These are phyloP conservation scores for Hymenoscyphus linearis DNA, from an alignment of 2,329 filamentous ascomycete genomes.

Conservation along the genomic window DNA sequence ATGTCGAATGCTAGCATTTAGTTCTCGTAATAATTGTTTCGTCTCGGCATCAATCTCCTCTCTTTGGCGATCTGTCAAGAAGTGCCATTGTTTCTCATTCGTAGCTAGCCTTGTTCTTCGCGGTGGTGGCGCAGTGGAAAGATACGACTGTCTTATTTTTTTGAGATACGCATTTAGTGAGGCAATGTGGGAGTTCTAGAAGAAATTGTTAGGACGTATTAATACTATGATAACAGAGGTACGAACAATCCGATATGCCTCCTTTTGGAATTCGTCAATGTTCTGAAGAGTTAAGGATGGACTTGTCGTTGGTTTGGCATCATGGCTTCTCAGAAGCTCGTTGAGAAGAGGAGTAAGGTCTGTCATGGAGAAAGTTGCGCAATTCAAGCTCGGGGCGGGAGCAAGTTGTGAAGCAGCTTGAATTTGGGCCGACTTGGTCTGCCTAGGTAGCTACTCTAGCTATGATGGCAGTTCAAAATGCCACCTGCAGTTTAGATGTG, in stretches of 20 bases:
- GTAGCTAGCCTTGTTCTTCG: conserved; percentile 35
- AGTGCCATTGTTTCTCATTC: conserved; percentile 27
- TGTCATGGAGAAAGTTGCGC: conserved; percentile 36
- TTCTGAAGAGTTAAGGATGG: conserved; percentile 37
- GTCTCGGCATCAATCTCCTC: conserved; percentile 85
- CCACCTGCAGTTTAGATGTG: not conserved
- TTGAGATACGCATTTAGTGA: conserved; percentile 76
- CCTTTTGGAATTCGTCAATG: conserved; percentile 84
- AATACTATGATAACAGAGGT: conserved; percentile 14
- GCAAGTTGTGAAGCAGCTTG: not conserved
- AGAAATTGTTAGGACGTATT: conserved; percentile 14
- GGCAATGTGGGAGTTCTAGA: conserved; percentile 76
- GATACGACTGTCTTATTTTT: conserved; percentile 82
- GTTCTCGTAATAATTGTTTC: conserved; percentile 76
- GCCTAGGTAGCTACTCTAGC: no score
- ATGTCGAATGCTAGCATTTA: conserved; percentile 74
- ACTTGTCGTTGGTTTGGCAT: conserved; percentile 42
- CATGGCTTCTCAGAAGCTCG: conserved; percentile 56
- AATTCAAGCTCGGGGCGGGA: not conserved
- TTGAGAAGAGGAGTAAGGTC: conserved; percentile 68
- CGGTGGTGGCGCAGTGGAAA: conserved; percentile 68
- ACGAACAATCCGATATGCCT: conserved; percentile 83
- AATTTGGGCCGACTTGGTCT: not conserved
- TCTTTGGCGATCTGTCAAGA: conserved; percentile 71
- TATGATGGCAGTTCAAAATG: not conserved